Conservation (phyloP, 192 early-diverging fungal genomes). For the Rhizoclosmatium sp. region DNA sequence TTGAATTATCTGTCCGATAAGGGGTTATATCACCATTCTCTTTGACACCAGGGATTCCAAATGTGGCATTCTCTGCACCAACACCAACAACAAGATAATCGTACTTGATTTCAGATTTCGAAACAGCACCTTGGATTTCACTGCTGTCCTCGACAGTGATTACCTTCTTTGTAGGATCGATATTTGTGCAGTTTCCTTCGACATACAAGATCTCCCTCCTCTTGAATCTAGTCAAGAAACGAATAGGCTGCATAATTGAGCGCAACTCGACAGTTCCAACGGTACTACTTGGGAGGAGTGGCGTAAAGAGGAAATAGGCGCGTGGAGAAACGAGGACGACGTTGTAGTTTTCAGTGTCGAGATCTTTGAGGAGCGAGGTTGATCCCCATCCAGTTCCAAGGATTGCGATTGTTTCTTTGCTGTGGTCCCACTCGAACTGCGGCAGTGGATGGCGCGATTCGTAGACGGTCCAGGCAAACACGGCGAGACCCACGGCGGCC, state of each 20-base stretch:
- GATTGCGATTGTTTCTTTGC: constrained; percentile 60
- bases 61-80: constrained; percentile 82
- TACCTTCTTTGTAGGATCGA: constrained; percentile 82
- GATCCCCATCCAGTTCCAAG: constrained; percentile 59
- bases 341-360: constrained; percentile 83
- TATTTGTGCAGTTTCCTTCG: constrained; percentile 90
- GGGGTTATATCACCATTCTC: constrained; percentile 48
- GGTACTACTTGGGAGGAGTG: constrained; percentile 66
- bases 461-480: constrained; percentile 44
- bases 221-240: constrained; percentile 89
- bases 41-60: constrained; percentile 78
- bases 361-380: constrained; percentile 70
- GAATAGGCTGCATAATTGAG: constrained; percentile 86
- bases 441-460: constrained; percentile 51
- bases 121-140: constrained; percentile 70
- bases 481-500: constrained; percentile 6
- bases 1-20: neutral
- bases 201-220: constrained; percentile 82
- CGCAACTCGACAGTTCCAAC: constrained; percentile 90
- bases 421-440: constrained; percentile 58
- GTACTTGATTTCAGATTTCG: constrained; percentile 67
- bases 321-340: constrained; percentile 78
- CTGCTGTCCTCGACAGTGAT: constrained; percentile 79
- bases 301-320: constrained; percentile 87
- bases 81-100: constrained; percentile 82